Evolutionary conservation across 2,329 filamentous ascomycete genomes (phyloP).

Genomic region (Cercospora canescens): DNA sequence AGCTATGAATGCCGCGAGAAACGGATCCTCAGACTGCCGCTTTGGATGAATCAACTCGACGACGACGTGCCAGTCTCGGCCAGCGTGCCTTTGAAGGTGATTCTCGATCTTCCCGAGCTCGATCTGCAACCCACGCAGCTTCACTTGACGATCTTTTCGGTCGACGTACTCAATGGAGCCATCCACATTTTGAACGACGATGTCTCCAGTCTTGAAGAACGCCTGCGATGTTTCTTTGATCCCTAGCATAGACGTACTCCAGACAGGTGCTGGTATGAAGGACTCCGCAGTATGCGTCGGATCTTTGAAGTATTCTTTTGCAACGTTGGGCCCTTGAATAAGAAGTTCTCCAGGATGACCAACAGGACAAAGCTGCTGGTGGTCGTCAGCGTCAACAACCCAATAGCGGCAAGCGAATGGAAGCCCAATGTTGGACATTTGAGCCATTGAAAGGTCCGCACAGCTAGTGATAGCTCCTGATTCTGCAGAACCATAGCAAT

Average conservation of each 20-base stretch:
- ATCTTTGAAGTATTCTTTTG: neutral
- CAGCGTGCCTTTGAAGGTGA: neutral
- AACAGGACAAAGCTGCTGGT: neutral
- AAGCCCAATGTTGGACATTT: neutral
- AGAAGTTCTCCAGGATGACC: neutral
- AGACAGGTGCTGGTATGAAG: neutral
- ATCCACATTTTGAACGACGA: neutral
- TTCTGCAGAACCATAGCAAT: neutral
- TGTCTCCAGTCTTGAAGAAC: neutral
- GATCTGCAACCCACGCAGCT: neutral
- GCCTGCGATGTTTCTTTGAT: neutral
- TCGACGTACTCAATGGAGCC: neutral
- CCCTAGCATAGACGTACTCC: neutral
- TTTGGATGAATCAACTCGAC: neutral
- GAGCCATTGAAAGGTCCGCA: neutral
- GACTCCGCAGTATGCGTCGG: neutral
- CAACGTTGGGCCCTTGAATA: neutral
- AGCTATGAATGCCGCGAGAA: neutral
- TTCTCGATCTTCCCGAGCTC: neutral
- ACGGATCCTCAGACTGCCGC: neutral
- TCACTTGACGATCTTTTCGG: neutral
- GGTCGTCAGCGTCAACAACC: neutral
- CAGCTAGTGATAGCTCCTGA: neutral
- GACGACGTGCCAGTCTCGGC: neutral
- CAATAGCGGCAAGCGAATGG: neutral